Evolutionary conservation across 2,329 filamentous ascomycete species (phyloP).

Genomic region (Nothophoma quercina): DNA sequence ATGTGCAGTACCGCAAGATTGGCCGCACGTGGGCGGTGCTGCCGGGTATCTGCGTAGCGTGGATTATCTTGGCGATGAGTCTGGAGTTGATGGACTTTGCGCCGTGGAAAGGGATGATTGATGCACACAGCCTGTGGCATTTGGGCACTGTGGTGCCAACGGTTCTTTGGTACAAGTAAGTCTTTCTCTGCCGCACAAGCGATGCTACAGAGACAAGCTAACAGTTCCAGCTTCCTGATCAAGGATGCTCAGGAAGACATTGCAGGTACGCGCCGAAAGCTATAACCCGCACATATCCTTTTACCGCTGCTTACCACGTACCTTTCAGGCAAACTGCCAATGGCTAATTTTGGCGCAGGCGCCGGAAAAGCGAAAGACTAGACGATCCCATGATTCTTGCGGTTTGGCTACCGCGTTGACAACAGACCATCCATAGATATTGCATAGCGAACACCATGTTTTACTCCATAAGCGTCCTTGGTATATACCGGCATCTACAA

Average conservation of each 20-base stretch:
- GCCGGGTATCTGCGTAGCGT: slow-evolving; percentile 90
- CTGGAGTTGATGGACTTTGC: slow-evolving; percentile 94
- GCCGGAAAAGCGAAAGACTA: slow-evolving; percentile 21
- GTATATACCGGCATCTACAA: no score
- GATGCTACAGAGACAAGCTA: slow-evolving; percentile 11
- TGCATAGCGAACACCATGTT: no score
- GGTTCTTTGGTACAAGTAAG: slow-evolving; percentile 93
- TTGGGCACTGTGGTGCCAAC: slow-evolving; percentile 88
- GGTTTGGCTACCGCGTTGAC: no score
- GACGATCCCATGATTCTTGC: no score
- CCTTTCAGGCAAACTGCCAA: slow-evolving; percentile 31
- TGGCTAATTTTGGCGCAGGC: slow-evolving; percentile 27
- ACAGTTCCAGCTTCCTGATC: slow-evolving; percentile 74
- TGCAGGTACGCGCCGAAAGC: slow-evolving; percentile 75
- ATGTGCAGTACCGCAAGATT: slow-evolving; percentile 73
- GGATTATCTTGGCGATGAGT: slow-evolving; percentile 93
- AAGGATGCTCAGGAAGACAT: slow-evolving; percentile 87
- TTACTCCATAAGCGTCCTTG: no score
- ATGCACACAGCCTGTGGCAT: slow-evolving; percentile 97
- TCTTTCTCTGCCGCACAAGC: slow-evolving; percentile 35
- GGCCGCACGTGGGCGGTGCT: slow-evolving; percentile 82
- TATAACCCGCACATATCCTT: slow-evolving; percentile 48
- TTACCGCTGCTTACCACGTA: slow-evolving; percentile 30
- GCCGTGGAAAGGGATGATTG: slow-evolving; percentile 79
- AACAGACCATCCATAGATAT: no score